Evolutionary conservation across 1,139 yeast genomes (phyloP), one percentile per base, ranked within the genome.

Genomic region (Candida tetrigidarum): DNA sequence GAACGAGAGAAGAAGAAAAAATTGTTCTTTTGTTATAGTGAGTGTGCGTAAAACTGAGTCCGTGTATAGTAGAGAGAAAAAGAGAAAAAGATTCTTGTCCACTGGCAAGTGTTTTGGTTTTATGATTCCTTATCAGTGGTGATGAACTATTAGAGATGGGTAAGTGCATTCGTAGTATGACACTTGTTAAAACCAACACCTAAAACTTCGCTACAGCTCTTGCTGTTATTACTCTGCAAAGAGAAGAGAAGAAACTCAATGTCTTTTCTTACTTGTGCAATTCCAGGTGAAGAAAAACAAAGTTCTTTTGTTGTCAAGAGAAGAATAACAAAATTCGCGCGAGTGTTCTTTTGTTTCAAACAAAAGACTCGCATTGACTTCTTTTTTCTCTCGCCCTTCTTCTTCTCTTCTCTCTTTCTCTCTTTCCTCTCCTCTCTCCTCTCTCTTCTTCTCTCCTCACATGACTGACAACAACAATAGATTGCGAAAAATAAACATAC

Each of bases 1-100:
- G 35, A 15, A 16, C 19, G 25, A n/a, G 32, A 25, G 30, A 27
- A 12, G n/a, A 12, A 27, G 30, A n/a, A 7, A 23, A 14, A 35
- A 15, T 2, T 14, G 12, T 15, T 15, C 5, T 23, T 20, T 20
- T 36, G 25, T 25, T 36, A 5, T 25, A 10, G 10, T 12, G 10
- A 8, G 22, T 9, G 12, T 11, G 39, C 33, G 39, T 27, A 37
- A 37, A 37, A 11, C 32, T 37, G 39, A 37, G 39, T 19, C 32
- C 16, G 39, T 10, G 15, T 10, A 18, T 9, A 22, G 11, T 14
- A 5, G 16, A 22, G 9, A 22, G 6, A 6, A n/a, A 7, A 22
- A 5, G 7, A 5, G 16, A 22, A 22, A 22, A 11, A 6, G 30
- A 7, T 3, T 27, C 30, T 27, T 8, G 6, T 11, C 30, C 30